Evolutionary conservation across 345 rosid species (phyloP).

Genomic region (Streptanthus diversifolius): DNA sequence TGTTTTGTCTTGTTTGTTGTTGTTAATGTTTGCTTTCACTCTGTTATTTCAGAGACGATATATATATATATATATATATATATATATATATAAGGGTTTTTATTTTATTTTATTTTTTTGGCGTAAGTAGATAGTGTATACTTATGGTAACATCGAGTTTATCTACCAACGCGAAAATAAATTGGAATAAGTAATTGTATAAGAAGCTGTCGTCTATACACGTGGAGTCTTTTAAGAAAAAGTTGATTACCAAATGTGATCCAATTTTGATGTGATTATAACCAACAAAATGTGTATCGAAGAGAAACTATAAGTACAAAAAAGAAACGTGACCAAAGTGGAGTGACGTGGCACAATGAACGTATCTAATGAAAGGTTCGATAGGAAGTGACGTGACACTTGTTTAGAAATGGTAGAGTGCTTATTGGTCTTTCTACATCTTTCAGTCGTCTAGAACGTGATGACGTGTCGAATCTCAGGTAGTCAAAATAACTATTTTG

Average conservation of each 20-base stretch:
- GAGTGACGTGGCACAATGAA: slow-evolving; percentile 33
- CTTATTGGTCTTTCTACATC: slow-evolving; percentile 20
- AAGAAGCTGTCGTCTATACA: slow-evolving; percentile 2
- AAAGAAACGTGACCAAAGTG: slow-evolving; percentile 33
- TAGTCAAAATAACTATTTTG: slow-evolving; percentile 27
- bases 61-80: slow-evolving; percentile 26
- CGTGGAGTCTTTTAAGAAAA: slow-evolving; percentile 20
- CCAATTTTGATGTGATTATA: slow-evolving; percentile 3
- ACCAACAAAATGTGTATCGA: slow-evolving; percentile 15
- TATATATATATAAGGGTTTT: slow-evolving; percentile 16
- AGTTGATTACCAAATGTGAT: slow-evolving; percentile 29
- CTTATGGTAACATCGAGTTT: slow-evolving; percentile 38
- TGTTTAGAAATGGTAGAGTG: slow-evolving; percentile 28
- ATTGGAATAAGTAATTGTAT: not conserved
- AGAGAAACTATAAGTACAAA: not conserved
- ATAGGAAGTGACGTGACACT: slow-evolving; percentile 37
- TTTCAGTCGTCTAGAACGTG: slow-evolving; percentile 26
- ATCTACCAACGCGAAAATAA: slow-evolving; percentile 16
- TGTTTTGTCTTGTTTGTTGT: not conserved
- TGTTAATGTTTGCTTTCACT: slow-evolving; percentile 22
- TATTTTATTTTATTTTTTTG: not conserved
- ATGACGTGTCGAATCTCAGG: slow-evolving; percentile 35
- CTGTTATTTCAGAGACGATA: not conserved
- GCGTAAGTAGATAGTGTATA: slow-evolving; percentile 31
- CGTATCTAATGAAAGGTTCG: slow-evolving; percentile 22